Percentiles rank a stretch among this genome's conserved stretches.
phyloP scores from a whole-genome alignment of 1,139 yeast genomes.

The Wickerhamiella infanticola region DNA sequence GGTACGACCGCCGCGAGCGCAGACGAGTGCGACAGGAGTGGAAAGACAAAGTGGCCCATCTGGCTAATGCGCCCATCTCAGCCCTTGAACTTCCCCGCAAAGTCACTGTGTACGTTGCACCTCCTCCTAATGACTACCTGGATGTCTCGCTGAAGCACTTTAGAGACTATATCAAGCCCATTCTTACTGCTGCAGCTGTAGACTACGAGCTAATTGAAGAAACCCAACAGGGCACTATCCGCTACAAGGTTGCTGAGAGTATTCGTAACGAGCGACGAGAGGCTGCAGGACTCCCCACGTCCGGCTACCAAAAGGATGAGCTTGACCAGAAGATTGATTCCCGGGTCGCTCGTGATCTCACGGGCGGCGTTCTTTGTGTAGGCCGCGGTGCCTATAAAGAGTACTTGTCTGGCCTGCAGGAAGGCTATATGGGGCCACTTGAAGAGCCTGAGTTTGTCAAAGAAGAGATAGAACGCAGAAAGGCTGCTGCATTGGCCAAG shows the following conservation, averaged over 20 bases:
- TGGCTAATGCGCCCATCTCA: constrained; percentile 32
- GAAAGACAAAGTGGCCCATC: constrained; percentile 42
- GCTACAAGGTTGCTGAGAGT: constrained; percentile 67
- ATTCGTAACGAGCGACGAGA: constrained; percentile 53
- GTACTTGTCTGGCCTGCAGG: constrained; percentile 78
- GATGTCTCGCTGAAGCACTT: constrained; percentile 63
- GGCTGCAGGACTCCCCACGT: constrained; percentile 16
- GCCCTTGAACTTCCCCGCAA: constrained; percentile 52
- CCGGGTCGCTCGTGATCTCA: constrained; percentile 18
- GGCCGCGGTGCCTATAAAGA: constrained; percentile 97
- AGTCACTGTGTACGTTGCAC: constrained; percentile 72
- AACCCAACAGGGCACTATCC: constrained; percentile 72
- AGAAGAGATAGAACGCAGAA: constrained; percentile 5
- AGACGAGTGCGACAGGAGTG: constrained; percentile 48
- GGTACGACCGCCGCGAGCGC: constrained; percentile 67
- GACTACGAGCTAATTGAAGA: constrained; percentile 71
- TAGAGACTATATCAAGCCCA: constrained; percentile 72
- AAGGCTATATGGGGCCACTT: constrained; percentile 86
- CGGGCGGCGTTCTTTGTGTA: constrained; percentile 82
- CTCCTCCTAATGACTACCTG: constrained; percentile 88
- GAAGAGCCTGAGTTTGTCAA: constrained; percentile 36
- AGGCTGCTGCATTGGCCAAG: constrained; percentile 1
- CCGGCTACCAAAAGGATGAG: constrained; percentile 19
- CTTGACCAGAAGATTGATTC: constrained; percentile 19
- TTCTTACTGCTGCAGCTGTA: constrained; percentile 69